These are phyloP conservation scores for Blastobotrys raffinosifermentans DNA, from an alignment of 1,139 yeast genomes.

Conservation along the genomic window DNA sequence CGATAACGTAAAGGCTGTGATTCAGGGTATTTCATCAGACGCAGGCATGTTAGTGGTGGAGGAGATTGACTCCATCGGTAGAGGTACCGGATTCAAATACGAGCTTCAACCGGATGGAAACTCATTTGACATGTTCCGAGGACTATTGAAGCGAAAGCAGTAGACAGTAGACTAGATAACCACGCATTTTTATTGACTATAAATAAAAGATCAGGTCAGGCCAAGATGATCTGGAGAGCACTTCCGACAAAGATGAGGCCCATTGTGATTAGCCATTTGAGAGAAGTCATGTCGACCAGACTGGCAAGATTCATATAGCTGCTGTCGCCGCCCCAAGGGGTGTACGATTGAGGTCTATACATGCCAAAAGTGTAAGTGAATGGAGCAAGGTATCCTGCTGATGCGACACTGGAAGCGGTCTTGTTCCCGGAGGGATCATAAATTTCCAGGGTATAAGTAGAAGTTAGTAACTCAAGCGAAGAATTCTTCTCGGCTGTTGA, in stretches of 20 bases:
- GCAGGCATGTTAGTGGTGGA: conserved; percentile 78
- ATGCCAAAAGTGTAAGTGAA: conserved; percentile 32
- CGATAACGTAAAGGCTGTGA: conserved; percentile 51
- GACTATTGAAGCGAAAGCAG: conserved; percentile 62
- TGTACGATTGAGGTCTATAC: conserved; percentile 34
- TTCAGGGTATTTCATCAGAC: conserved; percentile 76
- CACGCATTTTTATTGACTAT: too few species aligned
- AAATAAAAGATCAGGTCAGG: neutral
- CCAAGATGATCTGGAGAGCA: conserved; percentile 11
- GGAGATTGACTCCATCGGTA: conserved; percentile 45
- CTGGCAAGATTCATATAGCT: conserved; percentile 9
- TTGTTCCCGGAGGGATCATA: conserved; percentile 31
- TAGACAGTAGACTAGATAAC: too few species aligned
- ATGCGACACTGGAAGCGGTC: conserved; percentile 27
- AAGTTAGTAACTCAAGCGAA: conserved; percentile 25
- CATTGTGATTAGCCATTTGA: conserved; percentile 13
- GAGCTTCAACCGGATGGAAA: conserved; percentile 96
- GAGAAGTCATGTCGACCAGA: conserved; percentile 6
- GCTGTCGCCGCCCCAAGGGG: conserved; percentile 27
- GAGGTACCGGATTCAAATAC: conserved; percentile 46
- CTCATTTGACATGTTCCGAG: conserved; percentile 91
- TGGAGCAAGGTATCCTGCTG: conserved; percentile 30
- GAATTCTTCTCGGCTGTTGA: conserved; percentile 23
- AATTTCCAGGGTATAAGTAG: conserved; percentile 34
- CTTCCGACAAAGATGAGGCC: conserved; percentile 10